Percentiles rank a stretch among this genome's conserved stretches.
Evolutionary conservation across 1,139 yeast genomes (phyloP).

Genomic region (Suhomyces chickasaworum): DNA sequence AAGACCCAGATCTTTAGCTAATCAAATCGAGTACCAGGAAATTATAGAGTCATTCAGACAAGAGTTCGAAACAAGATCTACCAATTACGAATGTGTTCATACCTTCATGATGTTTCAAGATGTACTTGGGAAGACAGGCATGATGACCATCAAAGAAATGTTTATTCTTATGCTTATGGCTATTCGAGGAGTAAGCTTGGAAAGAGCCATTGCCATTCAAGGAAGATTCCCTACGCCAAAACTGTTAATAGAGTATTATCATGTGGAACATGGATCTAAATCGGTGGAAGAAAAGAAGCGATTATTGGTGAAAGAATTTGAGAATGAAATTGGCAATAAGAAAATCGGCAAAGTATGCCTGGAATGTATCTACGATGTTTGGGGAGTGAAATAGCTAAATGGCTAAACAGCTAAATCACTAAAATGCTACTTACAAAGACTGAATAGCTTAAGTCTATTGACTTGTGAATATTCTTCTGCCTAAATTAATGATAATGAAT

Average conservation of each 20-base stretch:
- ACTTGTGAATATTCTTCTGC: too few species aligned
- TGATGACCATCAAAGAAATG: constrained; percentile 74
- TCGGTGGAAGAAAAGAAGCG: constrained; percentile 35
- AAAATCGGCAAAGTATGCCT: constrained; percentile 63
- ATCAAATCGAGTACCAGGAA: constrained; percentile 54
- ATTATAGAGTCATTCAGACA: constrained; percentile 43
- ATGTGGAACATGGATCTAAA: constrained; percentile 18
- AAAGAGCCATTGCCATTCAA: constrained; percentile 82
- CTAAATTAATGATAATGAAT: not conserved
- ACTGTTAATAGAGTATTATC: constrained; percentile 43
- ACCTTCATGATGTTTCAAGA: constrained; percentile 66
- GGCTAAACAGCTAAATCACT: too few species aligned
- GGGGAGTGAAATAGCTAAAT: constrained; percentile 48
- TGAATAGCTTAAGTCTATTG: too few species aligned
- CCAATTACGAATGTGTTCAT: constrained; percentile 57
- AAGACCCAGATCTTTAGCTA: constrained; percentile 51
- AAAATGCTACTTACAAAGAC: too few species aligned
- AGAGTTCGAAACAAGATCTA: constrained; percentile 37
- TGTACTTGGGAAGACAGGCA: constrained; percentile 67
- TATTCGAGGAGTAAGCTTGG: constrained; percentile 77
- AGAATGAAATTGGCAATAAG: constrained; percentile 58
- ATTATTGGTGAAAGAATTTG: constrained; percentile 48
- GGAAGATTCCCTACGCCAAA: constrained; percentile 64
- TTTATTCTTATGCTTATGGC: constrained; percentile 78
- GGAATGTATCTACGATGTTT: constrained; percentile 58